Evolutionary conservation across 148 eudicot species (phyloP).

Genomic region (Chenopodium quinoa): DNA sequence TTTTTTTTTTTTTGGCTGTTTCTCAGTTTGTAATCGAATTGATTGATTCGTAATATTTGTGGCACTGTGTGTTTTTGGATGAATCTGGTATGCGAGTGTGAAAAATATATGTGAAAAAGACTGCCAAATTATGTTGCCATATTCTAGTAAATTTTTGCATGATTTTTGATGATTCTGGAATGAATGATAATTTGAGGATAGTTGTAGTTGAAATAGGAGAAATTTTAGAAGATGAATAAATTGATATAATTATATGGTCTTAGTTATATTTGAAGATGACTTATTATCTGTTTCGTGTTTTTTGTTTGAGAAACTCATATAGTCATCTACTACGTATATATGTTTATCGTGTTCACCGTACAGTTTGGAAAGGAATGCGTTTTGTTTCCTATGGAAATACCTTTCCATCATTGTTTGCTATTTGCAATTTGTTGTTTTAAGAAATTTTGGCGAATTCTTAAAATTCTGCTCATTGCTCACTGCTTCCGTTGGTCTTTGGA

Average conservation of each 20-base stretch:
- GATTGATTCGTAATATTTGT: not conserved
- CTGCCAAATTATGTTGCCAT: not conserved
- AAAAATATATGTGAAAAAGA: not conserved
- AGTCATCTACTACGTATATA: not conserved
- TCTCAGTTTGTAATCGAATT: not conserved
- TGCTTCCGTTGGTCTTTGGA: too few species aligned
- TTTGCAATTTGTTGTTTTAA: not conserved
- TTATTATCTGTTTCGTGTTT: not conserved
- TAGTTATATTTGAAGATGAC: not conserved
- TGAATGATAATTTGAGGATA: not conserved
- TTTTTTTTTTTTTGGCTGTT: conserved; percentile 2
- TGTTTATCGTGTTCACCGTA: not conserved
- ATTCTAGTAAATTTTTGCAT: not conserved
- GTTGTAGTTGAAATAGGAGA: not conserved
- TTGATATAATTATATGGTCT: not conserved
- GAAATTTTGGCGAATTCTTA: not conserved
- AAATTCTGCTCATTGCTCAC: not conserved
- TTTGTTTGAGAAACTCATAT: not conserved
- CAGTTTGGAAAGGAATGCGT: not conserved
- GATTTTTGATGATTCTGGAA: not conserved
- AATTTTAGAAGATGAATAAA: not conserved
- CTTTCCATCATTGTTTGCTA: not conserved
- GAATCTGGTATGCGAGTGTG: conserved; percentile 16
- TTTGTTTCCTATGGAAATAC: not conserved
- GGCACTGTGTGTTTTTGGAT: not conserved